phyloP scores from a whole-genome alignment of 2,329 filamentous ascomycete genomes.

The Xylaria sp. region DNA sequence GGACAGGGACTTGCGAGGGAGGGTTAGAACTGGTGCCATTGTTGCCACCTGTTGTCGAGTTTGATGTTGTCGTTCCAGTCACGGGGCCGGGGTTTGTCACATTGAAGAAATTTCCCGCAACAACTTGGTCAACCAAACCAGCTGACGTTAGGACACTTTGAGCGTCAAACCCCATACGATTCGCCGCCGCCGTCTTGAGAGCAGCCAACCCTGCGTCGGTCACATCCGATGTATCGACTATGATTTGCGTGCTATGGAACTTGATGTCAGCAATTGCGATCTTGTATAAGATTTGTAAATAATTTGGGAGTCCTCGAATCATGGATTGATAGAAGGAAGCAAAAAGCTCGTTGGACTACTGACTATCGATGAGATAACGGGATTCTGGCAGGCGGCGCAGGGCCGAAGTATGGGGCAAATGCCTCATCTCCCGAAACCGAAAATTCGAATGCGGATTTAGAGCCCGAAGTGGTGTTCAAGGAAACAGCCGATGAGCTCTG shows the following conservation, averaged over 20 bases:
- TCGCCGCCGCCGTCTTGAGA: constrained; percentile 45
- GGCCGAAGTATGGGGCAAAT: constrained; percentile 45
- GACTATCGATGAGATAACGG: constrained; percentile 48
- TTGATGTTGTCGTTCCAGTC: constrained; percentile 17
- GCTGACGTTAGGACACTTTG: constrained; percentile 43
- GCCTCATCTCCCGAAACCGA: constrained; percentile 36
- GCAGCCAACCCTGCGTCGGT: constrained; percentile 40
- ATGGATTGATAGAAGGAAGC: not conserved
- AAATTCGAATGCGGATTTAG: constrained; percentile 40
- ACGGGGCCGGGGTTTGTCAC: constrained; percentile 48
- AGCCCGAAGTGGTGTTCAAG: constrained; percentile 41
- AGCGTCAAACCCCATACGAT: constrained; percentile 44
- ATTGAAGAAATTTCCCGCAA: constrained; percentile 51
- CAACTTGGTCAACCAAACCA: constrained; percentile 47
- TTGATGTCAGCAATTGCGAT: constrained; percentile 20
- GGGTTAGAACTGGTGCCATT: constrained; percentile 34
- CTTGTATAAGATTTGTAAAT: not conserved
- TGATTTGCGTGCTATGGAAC: constrained; percentile 41
- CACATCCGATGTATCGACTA: constrained; percentile 48
- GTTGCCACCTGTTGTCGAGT: constrained; percentile 25
- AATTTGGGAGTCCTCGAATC: not conserved
- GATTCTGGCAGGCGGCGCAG: constrained; percentile 45
- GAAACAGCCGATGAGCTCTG: constrained; percentile 41
- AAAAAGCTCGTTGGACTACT: not conserved
- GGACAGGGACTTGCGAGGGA: constrained; percentile 35